Evolutionary conservation across 2,329 filamentous ascomycete genomes (phyloP).

Genomic region (Sporothrix luriei): DNA sequence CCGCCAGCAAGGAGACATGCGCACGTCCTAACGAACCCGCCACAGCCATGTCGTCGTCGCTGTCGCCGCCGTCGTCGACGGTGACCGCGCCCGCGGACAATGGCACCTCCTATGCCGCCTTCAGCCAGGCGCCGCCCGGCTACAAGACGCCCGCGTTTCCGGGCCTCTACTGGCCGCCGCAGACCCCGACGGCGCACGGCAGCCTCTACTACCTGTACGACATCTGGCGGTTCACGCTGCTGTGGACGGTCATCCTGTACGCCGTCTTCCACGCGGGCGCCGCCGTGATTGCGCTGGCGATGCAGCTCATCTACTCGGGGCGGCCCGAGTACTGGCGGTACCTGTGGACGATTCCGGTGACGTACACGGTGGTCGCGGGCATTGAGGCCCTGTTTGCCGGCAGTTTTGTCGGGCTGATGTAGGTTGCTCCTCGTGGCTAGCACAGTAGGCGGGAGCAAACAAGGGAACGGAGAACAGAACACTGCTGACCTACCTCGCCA

Average conservation of each 20-base stretch:
- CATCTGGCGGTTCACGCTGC: constrained; percentile 83
- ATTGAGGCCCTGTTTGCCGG: constrained; percentile 78
- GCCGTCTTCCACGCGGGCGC: constrained; percentile 73
- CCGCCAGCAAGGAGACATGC: not conserved
- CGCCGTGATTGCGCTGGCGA: constrained; percentile 69
- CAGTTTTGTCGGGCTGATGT: constrained; percentile 80
- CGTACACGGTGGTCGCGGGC: constrained; percentile 72
- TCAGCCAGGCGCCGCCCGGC: constrained; percentile 48
- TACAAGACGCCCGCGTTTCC: constrained; percentile 76
- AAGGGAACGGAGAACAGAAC: no score
- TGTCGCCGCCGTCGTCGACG: not conserved
- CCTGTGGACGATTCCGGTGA: constrained; percentile 71
- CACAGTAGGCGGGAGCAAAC: no score
- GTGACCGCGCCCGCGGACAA: not conserved
- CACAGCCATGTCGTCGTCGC: constrained; percentile 22
- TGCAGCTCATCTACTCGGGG: constrained; percentile 62
- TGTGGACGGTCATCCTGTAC: constrained; percentile 83
- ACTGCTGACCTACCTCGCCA: constrained; percentile 42
- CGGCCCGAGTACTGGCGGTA: constrained; percentile 57
- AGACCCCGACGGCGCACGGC: constrained; percentile 50
- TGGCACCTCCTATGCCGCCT: constrained; percentile 24
- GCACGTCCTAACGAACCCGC: not conserved
- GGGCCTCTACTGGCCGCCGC: constrained; percentile 74
- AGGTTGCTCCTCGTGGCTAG: constrained; percentile 43
- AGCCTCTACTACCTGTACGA: constrained; percentile 74